Evolutionary conservation across 106 monocot genomes (phyloP).

Genomic region (Platanthera zijinensis): DNA sequence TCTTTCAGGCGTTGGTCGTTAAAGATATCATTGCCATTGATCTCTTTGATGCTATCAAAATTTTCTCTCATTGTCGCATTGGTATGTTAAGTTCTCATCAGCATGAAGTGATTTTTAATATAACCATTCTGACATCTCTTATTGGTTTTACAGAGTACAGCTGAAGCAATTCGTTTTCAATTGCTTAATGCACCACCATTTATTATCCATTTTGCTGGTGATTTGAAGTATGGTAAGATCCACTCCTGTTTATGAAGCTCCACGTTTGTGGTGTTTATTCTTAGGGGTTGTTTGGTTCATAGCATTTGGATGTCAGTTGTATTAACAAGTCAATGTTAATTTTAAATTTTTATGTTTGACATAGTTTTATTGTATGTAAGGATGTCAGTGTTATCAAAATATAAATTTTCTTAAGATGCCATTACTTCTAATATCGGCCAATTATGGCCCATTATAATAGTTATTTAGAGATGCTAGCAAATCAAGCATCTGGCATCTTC

Average conservation of each 20-base stretch:
- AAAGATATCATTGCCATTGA: slow-evolving; percentile 47
- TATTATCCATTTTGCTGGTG: slow-evolving; percentile 78
- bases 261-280: background rate
- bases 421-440: too few relatives aligned
- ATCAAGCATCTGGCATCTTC: too few relatives aligned
- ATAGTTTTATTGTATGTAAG: too few relatives aligned
- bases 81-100: slow-evolving; percentile 32
- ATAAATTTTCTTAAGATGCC: too few relatives aligned
- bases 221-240: slow-evolving; percentile 83
- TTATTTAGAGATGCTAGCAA: too few relatives aligned
- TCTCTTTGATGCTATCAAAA: slow-evolving; percentile 86
- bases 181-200: slow-evolving; percentile 66
- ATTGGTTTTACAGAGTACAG: slow-evolving; percentile 55
- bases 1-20: slow-evolving; percentile 79
- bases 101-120: background rate
- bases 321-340: too few relatives aligned
- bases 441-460: too few relatives aligned
- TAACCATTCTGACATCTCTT: slow-evolving; percentile 1
- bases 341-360: too few relatives aligned
- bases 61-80: slow-evolving; percentile 66
- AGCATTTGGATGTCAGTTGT: too few relatives aligned
- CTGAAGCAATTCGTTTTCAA: slow-evolving; percentile 76
- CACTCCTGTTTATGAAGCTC: background rate
- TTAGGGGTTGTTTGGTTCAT: too few relatives aligned
- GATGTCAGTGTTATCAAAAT: too few relatives aligned